Conservation (phyloP, 495 filamentous ascomycete species). For the Penicillium pulvis region DNA sequence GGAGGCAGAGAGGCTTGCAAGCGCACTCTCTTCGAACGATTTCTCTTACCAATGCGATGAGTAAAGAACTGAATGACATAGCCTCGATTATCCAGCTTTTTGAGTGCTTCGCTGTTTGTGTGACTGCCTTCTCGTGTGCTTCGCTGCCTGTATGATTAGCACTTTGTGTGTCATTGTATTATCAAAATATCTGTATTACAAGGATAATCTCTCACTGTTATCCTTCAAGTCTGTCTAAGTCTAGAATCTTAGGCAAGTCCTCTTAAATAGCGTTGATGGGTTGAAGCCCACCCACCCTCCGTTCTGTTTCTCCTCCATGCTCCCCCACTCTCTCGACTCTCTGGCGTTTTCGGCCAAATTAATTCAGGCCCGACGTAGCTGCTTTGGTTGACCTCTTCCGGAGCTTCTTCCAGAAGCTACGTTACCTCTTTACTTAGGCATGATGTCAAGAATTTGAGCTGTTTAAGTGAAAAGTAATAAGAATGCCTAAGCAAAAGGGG, state of each 20-base stretch:
- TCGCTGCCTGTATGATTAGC: no score
- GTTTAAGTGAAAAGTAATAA: not conserved
- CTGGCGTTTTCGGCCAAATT: no score
- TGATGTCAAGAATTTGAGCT: not conserved
- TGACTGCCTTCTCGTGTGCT: no score
- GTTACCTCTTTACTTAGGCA: not conserved
- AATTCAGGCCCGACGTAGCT: not conserved
- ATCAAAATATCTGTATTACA: no score
- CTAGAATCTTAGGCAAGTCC: no score
- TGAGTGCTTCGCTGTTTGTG: not conserved
- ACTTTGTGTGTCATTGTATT: no score
- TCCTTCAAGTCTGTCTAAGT: no score
- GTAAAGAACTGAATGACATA: not conserved
- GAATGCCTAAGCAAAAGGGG: not conserved
- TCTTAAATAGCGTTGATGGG: no score
- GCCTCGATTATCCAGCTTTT: not conserved
- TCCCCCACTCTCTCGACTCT: no score
- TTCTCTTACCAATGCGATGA: not conserved
- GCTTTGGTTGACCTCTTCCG: not conserved
- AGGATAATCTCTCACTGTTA: no score
- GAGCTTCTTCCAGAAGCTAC: not conserved
- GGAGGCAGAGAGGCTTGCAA: not conserved
- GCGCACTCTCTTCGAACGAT: not conserved
- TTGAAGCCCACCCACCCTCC: no score
- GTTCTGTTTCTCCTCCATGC: no score